These are phyloP conservation scores for Gynochthodes officinalis DNA, from an alignment of 257 asterid species.

Conservation along the genomic window DNA sequence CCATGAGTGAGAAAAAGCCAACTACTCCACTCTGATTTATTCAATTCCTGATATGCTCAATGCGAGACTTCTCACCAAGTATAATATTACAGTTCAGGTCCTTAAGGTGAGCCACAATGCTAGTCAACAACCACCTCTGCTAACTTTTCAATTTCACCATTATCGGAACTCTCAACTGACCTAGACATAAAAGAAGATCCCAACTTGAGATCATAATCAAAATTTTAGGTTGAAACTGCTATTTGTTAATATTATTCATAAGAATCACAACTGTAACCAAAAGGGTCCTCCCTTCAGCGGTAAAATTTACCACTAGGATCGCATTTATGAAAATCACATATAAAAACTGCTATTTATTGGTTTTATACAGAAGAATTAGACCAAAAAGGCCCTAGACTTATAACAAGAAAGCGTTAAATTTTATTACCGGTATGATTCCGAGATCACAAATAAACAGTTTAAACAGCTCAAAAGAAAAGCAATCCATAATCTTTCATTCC, in stretches of 20 bases:
- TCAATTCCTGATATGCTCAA: neutral
- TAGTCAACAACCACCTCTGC: neutral
- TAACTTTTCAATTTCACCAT: slow-evolving; percentile 1
- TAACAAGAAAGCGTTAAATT: neutral
- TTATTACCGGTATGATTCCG: neutral
- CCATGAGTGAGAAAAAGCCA: slow-evolving; percentile 43
- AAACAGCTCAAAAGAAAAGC: slow-evolving; percentile 5
- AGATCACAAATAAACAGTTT: neutral
- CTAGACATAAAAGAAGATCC: neutral
- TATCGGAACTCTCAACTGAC: neutral
- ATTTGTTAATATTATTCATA: neutral
- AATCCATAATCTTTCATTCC: neutral
- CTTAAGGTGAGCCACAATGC: slow-evolving; percentile 1
- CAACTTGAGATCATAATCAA: neutral
- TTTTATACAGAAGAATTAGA: neutral
- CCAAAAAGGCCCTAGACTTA: neutral
- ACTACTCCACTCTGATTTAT: slow-evolving; percentile 38
- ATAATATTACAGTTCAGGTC: neutral
- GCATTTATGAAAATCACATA: neutral
- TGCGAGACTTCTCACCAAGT: neutral
- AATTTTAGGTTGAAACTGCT: neutral
- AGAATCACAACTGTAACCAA: neutral
- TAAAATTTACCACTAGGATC: neutral
- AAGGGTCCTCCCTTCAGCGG: neutral
- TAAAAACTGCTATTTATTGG: neutral